phyloP scores from a whole-genome alignment of 2,329 filamentous ascomycete species.

The Phoma herbarum region DNA sequence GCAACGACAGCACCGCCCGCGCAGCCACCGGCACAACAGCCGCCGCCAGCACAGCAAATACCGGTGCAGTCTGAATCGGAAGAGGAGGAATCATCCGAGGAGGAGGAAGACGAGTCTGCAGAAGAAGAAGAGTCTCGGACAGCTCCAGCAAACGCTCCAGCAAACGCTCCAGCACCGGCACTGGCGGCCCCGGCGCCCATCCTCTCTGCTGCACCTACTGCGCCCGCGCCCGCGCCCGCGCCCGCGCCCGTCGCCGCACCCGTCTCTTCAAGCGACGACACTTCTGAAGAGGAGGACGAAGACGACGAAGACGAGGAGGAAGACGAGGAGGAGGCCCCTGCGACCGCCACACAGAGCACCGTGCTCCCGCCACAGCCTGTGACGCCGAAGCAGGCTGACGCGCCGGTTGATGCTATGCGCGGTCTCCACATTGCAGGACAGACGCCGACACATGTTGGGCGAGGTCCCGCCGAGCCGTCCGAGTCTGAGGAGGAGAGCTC shows the following conservation, averaged over 20 bases:
- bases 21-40: conserved; percentile 21
- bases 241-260: conserved; percentile 7
- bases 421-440: conserved; percentile 29
- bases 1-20: conserved; percentile 2
- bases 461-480: conserved; percentile 21
- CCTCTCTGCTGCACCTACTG: not conserved
- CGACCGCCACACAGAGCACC: conserved; percentile 38
- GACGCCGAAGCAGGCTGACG: conserved; percentile 23
- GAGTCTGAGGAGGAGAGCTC: conserved; percentile 28
- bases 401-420: conserved; percentile 28
- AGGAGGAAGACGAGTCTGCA: conserved; percentile 12
- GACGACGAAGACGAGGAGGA: conserved; percentile 30
- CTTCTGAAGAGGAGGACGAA: conserved; percentile 17
- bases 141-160: conserved; percentile 12
- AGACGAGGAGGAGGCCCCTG: conserved; percentile 45
- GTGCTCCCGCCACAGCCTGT: conserved; percentile 19
- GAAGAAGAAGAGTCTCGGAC: conserved; percentile 19
- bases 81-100: conserved; percentile 21
- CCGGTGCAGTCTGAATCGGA: conserved; percentile 26
- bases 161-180: not conserved
- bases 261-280: conserved; percentile 14
- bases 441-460: conserved; percentile 24
- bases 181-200: not conserved
- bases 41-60: conserved; percentile 15
- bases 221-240: too few relatives aligned